phyloP scores from a whole-genome alignment of 352 stramenopile genomes.

The Phytophthora agathidicida region DNA sequence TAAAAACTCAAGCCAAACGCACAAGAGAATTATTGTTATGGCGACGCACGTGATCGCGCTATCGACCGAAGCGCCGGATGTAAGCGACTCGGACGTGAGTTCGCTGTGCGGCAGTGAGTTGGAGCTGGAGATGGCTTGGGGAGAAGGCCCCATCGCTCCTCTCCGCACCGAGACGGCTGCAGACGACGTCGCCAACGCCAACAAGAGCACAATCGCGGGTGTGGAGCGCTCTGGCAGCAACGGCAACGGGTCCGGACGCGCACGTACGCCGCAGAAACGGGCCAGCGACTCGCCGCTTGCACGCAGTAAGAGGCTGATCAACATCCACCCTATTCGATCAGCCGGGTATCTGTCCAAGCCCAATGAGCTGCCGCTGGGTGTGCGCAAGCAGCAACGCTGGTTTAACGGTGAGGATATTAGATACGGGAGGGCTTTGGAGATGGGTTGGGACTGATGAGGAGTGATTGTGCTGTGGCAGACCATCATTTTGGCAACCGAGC shows the following conservation, averaged over 20 bases:
- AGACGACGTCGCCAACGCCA: conserved; percentile 13
- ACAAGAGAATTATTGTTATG: too few species aligned
- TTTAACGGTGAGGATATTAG: conserved; percentile 60
- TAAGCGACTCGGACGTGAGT: conserved; percentile 72
- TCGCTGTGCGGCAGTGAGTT: conserved; percentile 79
- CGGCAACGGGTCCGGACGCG: conserved; percentile 65
- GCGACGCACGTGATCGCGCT: conserved; percentile 24
- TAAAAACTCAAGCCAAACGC: too few species aligned
- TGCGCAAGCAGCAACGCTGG: conserved; percentile 85
- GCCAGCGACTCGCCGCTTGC: conserved; percentile 55
- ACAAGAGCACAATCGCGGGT: conserved; percentile 20
- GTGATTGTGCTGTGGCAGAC: conserved; percentile 43
- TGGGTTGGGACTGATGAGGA: not conserved
- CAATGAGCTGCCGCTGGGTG: conserved; percentile 69
- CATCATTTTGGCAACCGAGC: conserved; percentile 85
- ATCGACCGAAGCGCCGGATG: conserved; percentile 23
- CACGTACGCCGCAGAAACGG: conserved; percentile 70
- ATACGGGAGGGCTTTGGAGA: not conserved
- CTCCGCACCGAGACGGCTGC: conserved; percentile 38
- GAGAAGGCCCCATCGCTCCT: conserved; percentile 77
- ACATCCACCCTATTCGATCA: conserved; percentile 79
- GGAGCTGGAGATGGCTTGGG: conserved; percentile 81
- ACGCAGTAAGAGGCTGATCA: conserved; percentile 79
- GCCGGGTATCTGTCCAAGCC: conserved; percentile 67
- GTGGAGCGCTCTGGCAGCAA: conserved; percentile 57